Evolutionary conservation across 1,284 basidiomycete species (phyloP), one percentile per base, ranked within the genome.

Genomic region (Fomitiporia mediterranea): DNA sequence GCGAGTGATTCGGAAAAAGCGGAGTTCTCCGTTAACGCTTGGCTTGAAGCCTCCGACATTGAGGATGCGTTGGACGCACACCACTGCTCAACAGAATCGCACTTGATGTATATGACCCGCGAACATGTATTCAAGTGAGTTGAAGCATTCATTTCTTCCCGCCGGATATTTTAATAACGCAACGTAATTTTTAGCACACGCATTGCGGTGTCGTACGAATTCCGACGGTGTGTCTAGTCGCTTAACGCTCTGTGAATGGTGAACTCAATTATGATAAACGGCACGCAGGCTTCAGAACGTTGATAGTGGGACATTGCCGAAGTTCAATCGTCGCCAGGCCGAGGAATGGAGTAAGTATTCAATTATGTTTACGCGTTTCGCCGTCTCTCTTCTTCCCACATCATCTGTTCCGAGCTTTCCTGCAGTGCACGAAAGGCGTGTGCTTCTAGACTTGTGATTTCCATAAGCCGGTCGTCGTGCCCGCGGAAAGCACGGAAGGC

Each of bases 81-180:
- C 67, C 72, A 69, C 25, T 90, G 88, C 72, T 82, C 83, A 65
- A 67, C 82, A 39, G 84, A 89, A 64, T 80, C 79, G 37, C 73
- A 78, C 5, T 70, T 88, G 38, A 74, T 87, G 39, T 87, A 87
- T 69, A 77, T 82, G 66, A 80, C 77, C 56, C 74, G 83, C 59
- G 88, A 89, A 67, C 85, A 84, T 65, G 72, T 90, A 27, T 84
- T 82, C 67, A 88, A 87, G 87, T 89, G 63, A 60, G 85, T 79
- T 42, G 49, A 49, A 32, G 47, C 13, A 17, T 9, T 32, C 30
- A 27, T 17, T 25, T 27, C 32, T 34, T 34, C 32, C 13, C 25
- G 8, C 15, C 2, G 25, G 7, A 7, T 27, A 40, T 15, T 61
- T 63, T 27, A 38, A 48, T 39, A 39, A 21, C 17, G 52, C 46